Conservation (phyloP, 164 flowering plant genomes). For the Platanus orientalis region DNA sequence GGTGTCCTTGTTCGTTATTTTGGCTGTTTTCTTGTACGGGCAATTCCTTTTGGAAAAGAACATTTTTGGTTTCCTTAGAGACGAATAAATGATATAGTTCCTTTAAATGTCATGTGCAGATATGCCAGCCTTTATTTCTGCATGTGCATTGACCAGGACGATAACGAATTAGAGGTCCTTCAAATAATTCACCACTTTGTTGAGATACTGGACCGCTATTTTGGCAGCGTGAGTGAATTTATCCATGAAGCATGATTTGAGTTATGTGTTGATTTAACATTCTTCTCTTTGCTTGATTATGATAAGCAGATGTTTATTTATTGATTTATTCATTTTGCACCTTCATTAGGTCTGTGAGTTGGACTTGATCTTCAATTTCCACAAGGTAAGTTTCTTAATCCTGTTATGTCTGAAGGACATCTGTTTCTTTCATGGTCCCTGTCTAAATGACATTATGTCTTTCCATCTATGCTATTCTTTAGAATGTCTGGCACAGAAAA, state of each 20-base stretch:
- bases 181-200: conserved; percentile 70
- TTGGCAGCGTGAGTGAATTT: conserved; percentile 53
- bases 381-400: conserved; percentile 40
- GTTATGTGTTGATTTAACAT: too few species aligned
- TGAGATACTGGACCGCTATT: conserved; percentile 71
- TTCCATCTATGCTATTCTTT: too few species aligned
- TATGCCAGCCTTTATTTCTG: conserved; percentile 74
- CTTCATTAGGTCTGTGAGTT: conserved; percentile 57
- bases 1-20: background rate
- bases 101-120: conserved; percentile 22
- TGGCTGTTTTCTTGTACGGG: background rate
- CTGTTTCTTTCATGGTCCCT: too few species aligned
- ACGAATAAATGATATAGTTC: background rate
- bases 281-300: too few species aligned
- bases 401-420: too few species aligned
- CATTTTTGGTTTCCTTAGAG: background rate
- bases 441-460: too few species aligned
- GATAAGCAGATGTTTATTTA: too few species aligned
- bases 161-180: conserved; percentile 65
- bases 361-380: conserved; percentile 62
- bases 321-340: background rate
- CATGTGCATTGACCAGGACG: conserved; percentile 68
- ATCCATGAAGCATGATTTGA: background rate
- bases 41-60: background rate
- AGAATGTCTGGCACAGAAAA: too few species aligned